These are phyloP conservation scores for Poterioochromonas sp. DNA, from an alignment of 352 stramenopile species.

Conservation along the genomic window DNA sequence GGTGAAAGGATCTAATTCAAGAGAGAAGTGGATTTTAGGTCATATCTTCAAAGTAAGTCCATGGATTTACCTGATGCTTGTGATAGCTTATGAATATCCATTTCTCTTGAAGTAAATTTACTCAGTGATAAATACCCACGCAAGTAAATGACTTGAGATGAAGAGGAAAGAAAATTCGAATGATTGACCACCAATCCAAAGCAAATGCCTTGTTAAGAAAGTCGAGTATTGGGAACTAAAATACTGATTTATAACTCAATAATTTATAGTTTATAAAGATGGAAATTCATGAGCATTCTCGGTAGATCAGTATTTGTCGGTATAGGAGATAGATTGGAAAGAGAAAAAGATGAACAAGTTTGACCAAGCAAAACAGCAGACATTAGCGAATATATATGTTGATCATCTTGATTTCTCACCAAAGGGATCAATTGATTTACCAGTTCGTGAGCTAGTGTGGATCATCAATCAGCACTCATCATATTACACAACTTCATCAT, in stretches of 20 bases:
- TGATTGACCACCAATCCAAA: too few species aligned
- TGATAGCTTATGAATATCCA: background rate
- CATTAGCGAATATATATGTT: conserved; percentile 11
- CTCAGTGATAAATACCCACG: too few species aligned
- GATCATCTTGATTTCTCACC: conserved; percentile 66
- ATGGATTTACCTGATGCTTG: background rate
- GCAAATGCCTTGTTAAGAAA: too few species aligned
- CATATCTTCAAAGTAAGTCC: background rate
- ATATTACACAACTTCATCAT: conserved; percentile 79
- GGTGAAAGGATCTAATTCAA: conserved; percentile 22
- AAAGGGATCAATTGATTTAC: conserved; percentile 74
- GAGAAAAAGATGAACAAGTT: background rate
- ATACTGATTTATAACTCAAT: too few species aligned
- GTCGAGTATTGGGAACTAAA: too few species aligned
- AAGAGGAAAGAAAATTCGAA: too few species aligned
- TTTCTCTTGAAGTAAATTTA: too few species aligned
- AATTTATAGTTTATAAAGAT: too few species aligned
- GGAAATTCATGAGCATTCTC: too few species aligned
- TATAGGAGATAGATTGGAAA: background rate
- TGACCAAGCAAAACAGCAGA: background rate
- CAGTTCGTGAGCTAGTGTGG: conserved; percentile 71
- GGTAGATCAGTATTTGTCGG: too few species aligned
- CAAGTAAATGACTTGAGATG: too few species aligned
- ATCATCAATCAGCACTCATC: conserved; percentile 68
- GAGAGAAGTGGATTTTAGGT: too few species aligned